phyloP scores from a whole-genome alignment of 805 yeast species.

The Suhomyces vadensis region DNA sequence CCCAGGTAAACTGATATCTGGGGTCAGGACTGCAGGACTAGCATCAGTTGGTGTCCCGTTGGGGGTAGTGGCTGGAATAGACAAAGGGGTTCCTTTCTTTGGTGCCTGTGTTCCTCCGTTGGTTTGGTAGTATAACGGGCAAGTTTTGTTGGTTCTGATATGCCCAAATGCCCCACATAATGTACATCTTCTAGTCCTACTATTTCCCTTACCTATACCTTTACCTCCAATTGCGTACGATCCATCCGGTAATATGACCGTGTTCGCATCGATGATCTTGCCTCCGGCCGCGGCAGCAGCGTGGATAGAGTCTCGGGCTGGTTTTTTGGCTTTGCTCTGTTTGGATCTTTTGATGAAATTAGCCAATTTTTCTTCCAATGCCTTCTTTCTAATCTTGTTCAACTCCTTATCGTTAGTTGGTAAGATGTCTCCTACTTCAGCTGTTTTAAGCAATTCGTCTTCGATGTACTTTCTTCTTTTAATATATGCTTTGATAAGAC shows the following conservation, averaged over 20 bases:
- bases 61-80: background rate
- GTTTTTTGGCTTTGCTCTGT: constrained; percentile 34
- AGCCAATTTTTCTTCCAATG: constrained; percentile 80
- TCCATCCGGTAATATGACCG: constrained; percentile 45
- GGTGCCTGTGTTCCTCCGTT: constrained; percentile 25
- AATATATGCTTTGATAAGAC: constrained; percentile 82
- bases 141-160: constrained; percentile 82
- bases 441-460: constrained; percentile 51
- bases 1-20: background rate
- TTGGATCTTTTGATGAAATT: constrained; percentile 67
- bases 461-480: constrained; percentile 67
- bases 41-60: background rate
- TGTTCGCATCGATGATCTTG: constrained; percentile 43
- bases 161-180: constrained; percentile 96
- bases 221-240: constrained; percentile 56
- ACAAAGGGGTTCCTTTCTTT: background rate
- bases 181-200: constrained; percentile 81
- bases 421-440: constrained; percentile 69
- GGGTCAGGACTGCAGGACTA: background rate
- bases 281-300: constrained; percentile 47
- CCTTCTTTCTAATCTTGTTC: constrained; percentile 72
- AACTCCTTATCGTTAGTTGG: constrained; percentile 84
- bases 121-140: constrained; percentile 71
- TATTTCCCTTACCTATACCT: constrained; percentile 71
- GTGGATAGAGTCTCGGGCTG: constrained; percentile 34